Percentiles rank a stretch among this genome's conserved stretches.
Conservation (phyloP, 805 yeast species). For the Grigorovia transvaalensis region DNA sequence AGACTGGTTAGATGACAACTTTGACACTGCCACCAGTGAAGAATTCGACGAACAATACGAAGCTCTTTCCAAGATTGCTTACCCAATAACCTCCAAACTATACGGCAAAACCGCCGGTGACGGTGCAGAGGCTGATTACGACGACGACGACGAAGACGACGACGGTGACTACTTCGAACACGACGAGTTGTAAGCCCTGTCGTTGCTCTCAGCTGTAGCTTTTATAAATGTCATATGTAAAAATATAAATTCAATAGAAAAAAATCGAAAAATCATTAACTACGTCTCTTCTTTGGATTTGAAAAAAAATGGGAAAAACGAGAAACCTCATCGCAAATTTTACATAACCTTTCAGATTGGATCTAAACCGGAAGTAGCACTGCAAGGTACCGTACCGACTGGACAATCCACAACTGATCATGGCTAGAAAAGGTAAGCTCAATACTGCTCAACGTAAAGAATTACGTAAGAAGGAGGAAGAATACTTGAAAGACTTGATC, state of each 20-base stretch:
- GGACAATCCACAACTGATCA: constrained; percentile 7
- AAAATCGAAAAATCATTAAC: not conserved
- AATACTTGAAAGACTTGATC: constrained; percentile 35
- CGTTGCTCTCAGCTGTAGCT: too few relatives aligned
- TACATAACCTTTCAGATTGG: not conserved
- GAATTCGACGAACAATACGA: constrained; percentile 90
- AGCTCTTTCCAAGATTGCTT: constrained; percentile 67
- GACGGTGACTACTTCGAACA: constrained; percentile 50
- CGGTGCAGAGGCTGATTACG: constrained; percentile 35
- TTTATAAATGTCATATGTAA: not conserved
- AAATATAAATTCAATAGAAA: not conserved
- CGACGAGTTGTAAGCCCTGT: constrained; percentile 45
- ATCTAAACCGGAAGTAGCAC: not conserved
- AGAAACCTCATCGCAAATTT: constrained; percentile 2
- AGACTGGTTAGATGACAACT: constrained; percentile 82
- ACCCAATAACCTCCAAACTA: constrained; percentile 86
- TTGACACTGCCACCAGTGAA: constrained; percentile 79
- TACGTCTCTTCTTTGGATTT: not conserved
- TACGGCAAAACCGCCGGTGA: constrained; percentile 48
- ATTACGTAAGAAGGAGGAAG: constrained; percentile 29
- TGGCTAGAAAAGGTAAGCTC: constrained; percentile 31
- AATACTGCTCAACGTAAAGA: constrained; percentile 31
- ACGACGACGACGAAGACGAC: constrained; percentile 46
- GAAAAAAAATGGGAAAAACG: not conserved
- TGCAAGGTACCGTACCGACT: not conserved